phyloP scores from a whole-genome alignment of 768 basidiomycete species.

The Mycena galopus region DNA sequence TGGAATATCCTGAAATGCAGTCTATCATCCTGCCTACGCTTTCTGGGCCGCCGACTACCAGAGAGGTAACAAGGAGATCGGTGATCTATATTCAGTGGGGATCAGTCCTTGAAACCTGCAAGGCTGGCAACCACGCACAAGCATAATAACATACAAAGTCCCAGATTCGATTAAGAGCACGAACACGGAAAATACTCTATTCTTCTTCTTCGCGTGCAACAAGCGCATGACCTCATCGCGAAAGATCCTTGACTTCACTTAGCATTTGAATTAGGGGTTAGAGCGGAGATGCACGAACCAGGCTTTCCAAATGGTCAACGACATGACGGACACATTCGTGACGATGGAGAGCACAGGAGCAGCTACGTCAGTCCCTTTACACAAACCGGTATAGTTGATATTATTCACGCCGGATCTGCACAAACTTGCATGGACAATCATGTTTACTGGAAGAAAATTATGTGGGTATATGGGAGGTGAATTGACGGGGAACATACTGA shows the following conservation, averaged over 20 bases:
- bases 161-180: slow-evolving; percentile 13
- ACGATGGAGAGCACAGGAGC: slow-evolving; percentile 13
- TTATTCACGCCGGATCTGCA: slow-evolving; percentile 16
- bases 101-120: slow-evolving; percentile 2
- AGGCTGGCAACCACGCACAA: slow-evolving; percentile 3
- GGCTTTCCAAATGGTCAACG: slow-evolving; percentile 18
- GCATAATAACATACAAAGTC: slow-evolving; percentile 18
- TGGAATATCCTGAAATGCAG: slow-evolving; percentile 16
- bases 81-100: neutral
- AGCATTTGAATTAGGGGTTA: slow-evolving; percentile 6
- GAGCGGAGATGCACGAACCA: slow-evolving; percentile 5
- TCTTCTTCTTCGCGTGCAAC: slow-evolving; percentile 12
- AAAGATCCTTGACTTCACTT: slow-evolving; percentile 15
- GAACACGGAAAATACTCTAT: slow-evolving; percentile 13
- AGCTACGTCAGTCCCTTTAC: slow-evolving; percentile 13
- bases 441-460: slow-evolving; percentile 12
- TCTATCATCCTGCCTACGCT: slow-evolving; percentile 7
- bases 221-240: neutral
- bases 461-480: slow-evolving; percentile 1
- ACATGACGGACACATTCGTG: slow-evolving; percentile 16
- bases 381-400: slow-evolving; percentile 10
- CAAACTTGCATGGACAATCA: slow-evolving; percentile 10
- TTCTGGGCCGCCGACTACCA: slow-evolving; percentile 9
- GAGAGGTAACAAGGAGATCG: slow-evolving; percentile 12
- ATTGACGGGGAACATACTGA: slow-evolving; percentile 2